Percentiles rank a stretch among this genome's conserved stretches.
Conservation (phyloP, 257 asterid genomes). For the Mitragyna speciosa region DNA sequence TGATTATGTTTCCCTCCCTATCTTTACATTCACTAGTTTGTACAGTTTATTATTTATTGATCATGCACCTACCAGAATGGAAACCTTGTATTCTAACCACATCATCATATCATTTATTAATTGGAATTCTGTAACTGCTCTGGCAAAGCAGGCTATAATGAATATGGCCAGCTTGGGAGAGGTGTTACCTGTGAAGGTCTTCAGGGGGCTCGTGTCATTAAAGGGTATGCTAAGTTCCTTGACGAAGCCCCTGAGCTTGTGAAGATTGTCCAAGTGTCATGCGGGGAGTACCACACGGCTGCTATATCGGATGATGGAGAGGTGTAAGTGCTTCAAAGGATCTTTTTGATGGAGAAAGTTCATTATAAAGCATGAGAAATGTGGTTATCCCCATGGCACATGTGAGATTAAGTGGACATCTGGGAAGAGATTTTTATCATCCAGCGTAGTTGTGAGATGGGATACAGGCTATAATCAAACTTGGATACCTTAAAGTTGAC, state of each 20-base stretch:
- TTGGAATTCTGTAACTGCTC: constrained; percentile 49
- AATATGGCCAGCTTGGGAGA: constrained; percentile 98
- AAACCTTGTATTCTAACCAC: constrained; percentile 27
- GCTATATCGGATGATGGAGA: constrained; percentile 89
- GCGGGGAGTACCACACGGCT: constrained; percentile 90
- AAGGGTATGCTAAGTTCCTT: constrained; percentile 80
- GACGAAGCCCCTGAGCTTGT: constrained; percentile 96
- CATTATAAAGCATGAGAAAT: constrained; percentile 40
- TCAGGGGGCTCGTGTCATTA: constrained; percentile 83
- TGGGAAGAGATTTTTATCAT: constrained; percentile 7
- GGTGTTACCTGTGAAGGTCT: constrained; percentile 95
- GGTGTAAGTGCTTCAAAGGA: constrained; percentile 86
- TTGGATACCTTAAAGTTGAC: constrained; percentile 13
- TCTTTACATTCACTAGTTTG: background rate
- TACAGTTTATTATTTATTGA: background rate
- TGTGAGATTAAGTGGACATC: constrained; percentile 27
- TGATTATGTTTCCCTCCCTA: constrained; percentile 14
- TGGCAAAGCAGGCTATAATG: constrained; percentile 95
- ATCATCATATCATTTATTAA: constrained; percentile 35
- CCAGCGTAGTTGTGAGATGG: constrained; percentile 11
- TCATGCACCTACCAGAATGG: constrained; percentile 24
- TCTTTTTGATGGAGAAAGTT: constrained; percentile 39
- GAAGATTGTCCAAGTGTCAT: constrained; percentile 83
- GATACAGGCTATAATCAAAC: background rate
- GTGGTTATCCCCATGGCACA: constrained; percentile 37